Evolutionary conservation across 306 rosid genomes (phyloP).

Genomic region (Prunus armeniaca): DNA sequence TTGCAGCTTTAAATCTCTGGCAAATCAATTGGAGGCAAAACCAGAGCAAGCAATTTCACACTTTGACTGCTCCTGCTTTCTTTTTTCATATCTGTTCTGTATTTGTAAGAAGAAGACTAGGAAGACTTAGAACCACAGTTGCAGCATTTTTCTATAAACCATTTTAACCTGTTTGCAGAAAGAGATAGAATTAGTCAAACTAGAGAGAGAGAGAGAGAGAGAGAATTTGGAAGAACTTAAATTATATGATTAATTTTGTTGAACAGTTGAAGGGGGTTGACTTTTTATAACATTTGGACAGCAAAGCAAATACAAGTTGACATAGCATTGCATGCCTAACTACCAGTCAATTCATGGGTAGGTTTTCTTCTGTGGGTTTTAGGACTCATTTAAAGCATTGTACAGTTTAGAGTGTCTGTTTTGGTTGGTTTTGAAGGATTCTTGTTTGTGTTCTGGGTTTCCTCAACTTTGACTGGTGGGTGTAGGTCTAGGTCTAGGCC

Average conservation of each 20-base stretch:
- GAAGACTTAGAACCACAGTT: constrained; percentile 36
- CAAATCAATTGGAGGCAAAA: not conserved
- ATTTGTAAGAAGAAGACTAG: constrained; percentile 17
- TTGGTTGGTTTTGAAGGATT: not conserved
- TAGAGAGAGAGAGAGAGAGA: not conserved
- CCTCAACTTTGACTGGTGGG: constrained; percentile 38
- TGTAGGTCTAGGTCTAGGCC: not conserved
- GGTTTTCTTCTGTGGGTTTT: not conserved
- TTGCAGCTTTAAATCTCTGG: constrained; percentile 5
- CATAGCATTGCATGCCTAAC: not conserved
- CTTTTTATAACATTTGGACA: not conserved
- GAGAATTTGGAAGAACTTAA: not conserved
- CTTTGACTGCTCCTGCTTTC: not conserved
- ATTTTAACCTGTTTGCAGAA: constrained; percentile 53
- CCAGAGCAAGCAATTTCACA: not conserved
- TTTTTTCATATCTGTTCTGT: constrained; percentile 8
- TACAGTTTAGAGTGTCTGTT: not conserved
- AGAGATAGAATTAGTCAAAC: not conserved
- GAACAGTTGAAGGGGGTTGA: not conserved
- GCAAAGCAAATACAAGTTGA: no score
- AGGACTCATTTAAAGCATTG: not conserved
- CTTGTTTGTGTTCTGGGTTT: not conserved
- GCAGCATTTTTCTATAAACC: constrained; percentile 64
- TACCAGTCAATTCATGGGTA: constrained; percentile 2
- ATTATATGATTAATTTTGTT: not conserved